Percentiles rank a stretch among this genome's conserved stretches.
These are phyloP conservation scores for Hypoxylon perforatum DNA, from an alignment of 495 filamentous ascomycete genomes.

Conservation along the genomic window DNA sequence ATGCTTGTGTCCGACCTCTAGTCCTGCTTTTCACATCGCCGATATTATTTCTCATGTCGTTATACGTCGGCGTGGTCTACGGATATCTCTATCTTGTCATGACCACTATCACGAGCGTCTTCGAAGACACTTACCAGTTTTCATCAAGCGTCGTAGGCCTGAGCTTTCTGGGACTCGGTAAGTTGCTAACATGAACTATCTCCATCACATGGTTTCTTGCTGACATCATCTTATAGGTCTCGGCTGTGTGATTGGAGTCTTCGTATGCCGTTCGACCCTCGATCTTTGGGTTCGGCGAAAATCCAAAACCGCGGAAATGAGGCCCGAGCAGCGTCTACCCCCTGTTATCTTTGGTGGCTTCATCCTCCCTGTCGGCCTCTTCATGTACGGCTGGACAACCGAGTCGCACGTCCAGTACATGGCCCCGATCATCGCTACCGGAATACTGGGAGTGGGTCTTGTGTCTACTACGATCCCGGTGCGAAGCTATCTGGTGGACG, in stretches of 20 bases:
- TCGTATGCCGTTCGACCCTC: constrained; percentile 40
- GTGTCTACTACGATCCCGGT: constrained; percentile 45
- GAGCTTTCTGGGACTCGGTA: constrained; percentile 27
- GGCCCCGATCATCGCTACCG: constrained; percentile 57
- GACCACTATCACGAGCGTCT: constrained; percentile 59
- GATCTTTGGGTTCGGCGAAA: constrained; percentile 36
- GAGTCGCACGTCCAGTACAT: constrained; percentile 50
- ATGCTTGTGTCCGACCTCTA: constrained; percentile 56
- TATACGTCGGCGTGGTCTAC: constrained; percentile 51
- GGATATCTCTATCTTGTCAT: constrained; percentile 57
- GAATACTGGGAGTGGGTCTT: constrained; percentile 55
- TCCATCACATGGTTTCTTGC: not conserved
- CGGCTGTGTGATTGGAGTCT: constrained; percentile 50
- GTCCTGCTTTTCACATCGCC: constrained; percentile 62
- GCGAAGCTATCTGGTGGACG: constrained; percentile 62
- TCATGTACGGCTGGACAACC: constrained; percentile 52
- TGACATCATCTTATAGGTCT: not conserved
- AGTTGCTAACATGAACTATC: not conserved
- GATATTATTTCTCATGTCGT: constrained; percentile 54
- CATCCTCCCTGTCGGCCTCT: constrained; percentile 33
- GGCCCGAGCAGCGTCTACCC: constrained; percentile 24
- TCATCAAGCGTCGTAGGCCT: constrained; percentile 27
- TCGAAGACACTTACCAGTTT: constrained; percentile 47
- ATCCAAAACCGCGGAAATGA: constrained; percentile 17
- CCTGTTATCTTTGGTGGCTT: constrained; percentile 19